Evolutionary conservation across 1,139 yeast genomes (phyloP), one percentile per base, ranked within the genome.

Genomic region (Magnusiomyces ingens): DNA sequence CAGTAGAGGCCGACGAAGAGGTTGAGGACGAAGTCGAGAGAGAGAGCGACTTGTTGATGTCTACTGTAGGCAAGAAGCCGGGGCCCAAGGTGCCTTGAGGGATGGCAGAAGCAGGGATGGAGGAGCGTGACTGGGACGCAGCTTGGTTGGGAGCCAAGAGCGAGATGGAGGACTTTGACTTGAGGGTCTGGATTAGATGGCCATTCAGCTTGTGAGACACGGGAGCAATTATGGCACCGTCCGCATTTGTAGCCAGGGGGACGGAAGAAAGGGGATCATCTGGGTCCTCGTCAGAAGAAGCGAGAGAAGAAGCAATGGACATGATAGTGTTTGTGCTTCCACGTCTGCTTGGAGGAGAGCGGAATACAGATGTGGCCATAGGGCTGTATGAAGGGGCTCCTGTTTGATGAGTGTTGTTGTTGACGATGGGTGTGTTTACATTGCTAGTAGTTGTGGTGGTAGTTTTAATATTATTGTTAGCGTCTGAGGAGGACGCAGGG

Each of bases 171-270:
- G 62, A 57, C 19, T 56, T 52, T 10, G 62, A 57, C 49, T 61
- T 61, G 42, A 60, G 53, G 10, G 62, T 54, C 32, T 55, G 54
- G 32, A 60, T 57, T n/a, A 61, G 60, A 44, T 61, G 59, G 10
- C 62, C 59, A 49, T 60, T 59, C 36, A 60, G 58, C 45, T 59
- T 57, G 47, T 57, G 48, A 15, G 56, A 43, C 8, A 51, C 43
- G 15, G 50, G 57, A 50, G 52, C 44, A 49, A 49, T 43, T 2
- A 12, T 12, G 36, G 46, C 8, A 26, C 32, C 32, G n/a, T 13
- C 15, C 5, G 45, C 3, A 5, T 41, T 19, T 41, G 18, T 3
- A 17, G 19, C 11, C 26, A 15, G 17, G 13, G 48, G 17, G 37
- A 12, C 17, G 11, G 21, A 29, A 13, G 26, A 18, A 11, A n/a